A percentile compares a stretch with the other conserved stretches of the same genome.
Evolutionary conservation across 169 alveolate genomes (phyloP).

Genomic region (Hepatocystis sp.): DNA sequence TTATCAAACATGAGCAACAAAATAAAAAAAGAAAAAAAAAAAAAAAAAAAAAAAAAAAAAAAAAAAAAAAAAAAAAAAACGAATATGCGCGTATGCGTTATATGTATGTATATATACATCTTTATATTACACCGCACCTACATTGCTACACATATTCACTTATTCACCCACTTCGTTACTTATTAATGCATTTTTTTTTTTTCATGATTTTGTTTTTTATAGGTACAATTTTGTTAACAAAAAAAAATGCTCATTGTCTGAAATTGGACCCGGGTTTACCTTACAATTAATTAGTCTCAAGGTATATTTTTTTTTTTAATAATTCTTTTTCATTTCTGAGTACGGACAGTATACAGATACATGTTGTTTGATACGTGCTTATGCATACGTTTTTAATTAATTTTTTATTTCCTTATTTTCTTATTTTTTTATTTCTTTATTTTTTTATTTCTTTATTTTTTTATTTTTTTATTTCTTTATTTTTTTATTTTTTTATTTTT

Average conservation of each 20-base stretch:
- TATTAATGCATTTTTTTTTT: constrained; percentile 21
- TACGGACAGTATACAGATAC: no score
- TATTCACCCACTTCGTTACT: no score
- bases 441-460: constrained; percentile 1
- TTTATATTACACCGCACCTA: no score
- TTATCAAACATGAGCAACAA: no score
- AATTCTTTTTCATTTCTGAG: constrained; percentile 3
- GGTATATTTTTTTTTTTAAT: constrained; percentile 85
- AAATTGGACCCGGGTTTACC: constrained; percentile 99
- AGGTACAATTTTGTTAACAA: constrained; percentile 85
- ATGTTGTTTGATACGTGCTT: constrained; percentile 16
- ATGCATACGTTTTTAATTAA: neutral
- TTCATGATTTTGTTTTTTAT: neutral
- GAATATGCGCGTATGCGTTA: no score
- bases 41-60: no score
- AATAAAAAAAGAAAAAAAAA: no score
- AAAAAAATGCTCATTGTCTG: constrained; percentile 94
- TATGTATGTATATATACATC: no score
- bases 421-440: neutral
- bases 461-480: constrained; percentile 1
- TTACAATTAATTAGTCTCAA: constrained; percentile 95
- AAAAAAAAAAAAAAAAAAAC: no score
- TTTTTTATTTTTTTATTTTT: constrained; percentile 21
- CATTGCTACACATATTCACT: no score
- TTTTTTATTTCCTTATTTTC: neutral